Evolutionary conservation across 2,329 filamentous ascomycete genomes (phyloP).

Genomic region (Dothistroma septosporum): DNA sequence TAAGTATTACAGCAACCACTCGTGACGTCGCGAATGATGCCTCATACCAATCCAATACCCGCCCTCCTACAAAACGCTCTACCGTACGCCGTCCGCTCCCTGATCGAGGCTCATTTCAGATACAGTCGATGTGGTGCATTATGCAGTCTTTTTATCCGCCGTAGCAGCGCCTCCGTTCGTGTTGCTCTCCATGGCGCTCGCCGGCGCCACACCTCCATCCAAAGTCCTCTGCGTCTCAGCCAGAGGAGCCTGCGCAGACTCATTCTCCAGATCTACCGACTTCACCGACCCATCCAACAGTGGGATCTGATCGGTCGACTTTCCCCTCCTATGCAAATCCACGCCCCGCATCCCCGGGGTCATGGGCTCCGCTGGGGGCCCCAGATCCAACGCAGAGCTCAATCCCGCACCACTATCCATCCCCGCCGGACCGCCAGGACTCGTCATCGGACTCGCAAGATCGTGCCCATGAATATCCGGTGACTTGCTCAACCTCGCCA

Average conservation of each 20-base stretch:
- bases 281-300: background rate
- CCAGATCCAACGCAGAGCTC: slow-evolving; percentile 31
- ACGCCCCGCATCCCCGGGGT: slow-evolving; percentile 7
- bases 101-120: background rate
- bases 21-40: background rate
- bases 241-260: background rate
- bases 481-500: slow-evolving; percentile 42
- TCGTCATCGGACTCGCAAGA: slow-evolving; percentile 25
- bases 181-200: background rate
- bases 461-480: slow-evolving; percentile 28
- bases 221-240: background rate
- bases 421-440: slow-evolving; percentile 27
- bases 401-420: slow-evolving; percentile 14
- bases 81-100: background rate
- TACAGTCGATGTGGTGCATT: background rate
- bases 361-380: slow-evolving; percentile 25
- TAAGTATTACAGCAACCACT: background rate
- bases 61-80: background rate
- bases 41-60: background rate
- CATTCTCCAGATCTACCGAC: background rate
- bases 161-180: background rate
- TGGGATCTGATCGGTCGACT: background rate
- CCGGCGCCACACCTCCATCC: background rate
- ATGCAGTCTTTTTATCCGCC: background rate
- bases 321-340: background rate